phyloP scores from a whole-genome alignment of 495 filamentous ascomycete species.

The Aspergillus ellipticus region DNA sequence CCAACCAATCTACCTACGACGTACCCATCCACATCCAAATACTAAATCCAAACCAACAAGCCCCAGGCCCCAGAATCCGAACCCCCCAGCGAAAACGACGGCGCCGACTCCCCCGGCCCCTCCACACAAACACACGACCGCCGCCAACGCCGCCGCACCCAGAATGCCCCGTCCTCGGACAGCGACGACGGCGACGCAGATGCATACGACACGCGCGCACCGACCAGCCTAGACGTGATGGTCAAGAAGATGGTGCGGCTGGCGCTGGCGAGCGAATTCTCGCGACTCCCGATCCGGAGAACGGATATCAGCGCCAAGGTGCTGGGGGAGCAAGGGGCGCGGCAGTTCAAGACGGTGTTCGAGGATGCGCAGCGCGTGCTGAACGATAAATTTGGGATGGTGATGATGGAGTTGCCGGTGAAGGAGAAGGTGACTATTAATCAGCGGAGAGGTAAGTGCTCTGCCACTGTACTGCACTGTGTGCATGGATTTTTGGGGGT shows the following conservation, averaged over 20 bases:
- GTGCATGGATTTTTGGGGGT: background rate
- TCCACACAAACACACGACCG: background rate
- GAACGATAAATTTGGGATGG: conserved; percentile 72
- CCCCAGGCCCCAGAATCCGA: conserved; percentile 4
- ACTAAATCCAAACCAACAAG: conserved; percentile 1
- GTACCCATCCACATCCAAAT: background rate
- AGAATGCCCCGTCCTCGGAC: conserved; percentile 5
- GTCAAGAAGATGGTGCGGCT: conserved; percentile 91
- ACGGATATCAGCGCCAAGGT: conserved; percentile 74
- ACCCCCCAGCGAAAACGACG: conserved; percentile 3
- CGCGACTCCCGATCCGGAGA: conserved; percentile 71
- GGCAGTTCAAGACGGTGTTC: conserved; percentile 68
- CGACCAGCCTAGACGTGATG: conserved; percentile 56
- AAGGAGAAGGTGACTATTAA: conserved; percentile 74
- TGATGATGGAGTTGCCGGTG: conserved; percentile 74
- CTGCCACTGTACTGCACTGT: background rate
- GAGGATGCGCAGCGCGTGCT: conserved; percentile 64
- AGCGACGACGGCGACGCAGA: conserved; percentile 16
- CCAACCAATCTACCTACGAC: background rate
- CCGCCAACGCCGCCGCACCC: conserved; percentile 19
- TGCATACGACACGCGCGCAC: conserved; percentile 25
- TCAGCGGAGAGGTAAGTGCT: conserved; percentile 65
- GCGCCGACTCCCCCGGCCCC: background rate
- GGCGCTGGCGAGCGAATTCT: conserved; percentile 82
- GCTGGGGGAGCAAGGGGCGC: conserved; percentile 33